A percentile compares a stretch with the other conserved stretches of the same genome.
These are phyloP conservation scores for Entonaema liquescens DNA, from an alignment of 495 filamentous ascomycete species.

Conservation along the genomic window DNA sequence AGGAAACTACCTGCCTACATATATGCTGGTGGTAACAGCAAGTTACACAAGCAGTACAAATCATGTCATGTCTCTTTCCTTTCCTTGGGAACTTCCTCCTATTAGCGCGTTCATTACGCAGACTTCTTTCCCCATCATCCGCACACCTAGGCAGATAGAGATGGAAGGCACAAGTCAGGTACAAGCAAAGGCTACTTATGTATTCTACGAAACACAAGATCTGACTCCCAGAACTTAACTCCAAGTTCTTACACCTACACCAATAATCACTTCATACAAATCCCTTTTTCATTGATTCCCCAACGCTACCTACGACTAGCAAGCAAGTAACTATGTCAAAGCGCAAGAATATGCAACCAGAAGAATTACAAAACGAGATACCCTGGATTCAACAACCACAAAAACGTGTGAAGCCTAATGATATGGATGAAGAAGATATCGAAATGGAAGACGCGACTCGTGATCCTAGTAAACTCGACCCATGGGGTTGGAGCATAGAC, in stretches of 20 bases:
- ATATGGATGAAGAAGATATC: neutral
- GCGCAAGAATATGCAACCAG: neutral
- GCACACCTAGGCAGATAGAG: neutral
- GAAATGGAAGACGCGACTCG: neutral
- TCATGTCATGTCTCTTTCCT: neutral
- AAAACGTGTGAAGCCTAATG: neutral
- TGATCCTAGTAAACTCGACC: neutral
- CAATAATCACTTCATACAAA: neutral
- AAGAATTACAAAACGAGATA: neutral
- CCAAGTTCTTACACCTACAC: neutral
- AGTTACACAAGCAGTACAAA: neutral
- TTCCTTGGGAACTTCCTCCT: neutral
- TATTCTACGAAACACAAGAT: neutral
- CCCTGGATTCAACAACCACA: neutral
- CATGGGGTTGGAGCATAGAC: too few relatives aligned
- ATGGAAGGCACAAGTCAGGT: neutral
- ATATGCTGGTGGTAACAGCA: neutral
- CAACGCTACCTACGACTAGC: neutral
- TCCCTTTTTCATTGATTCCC: neutral
- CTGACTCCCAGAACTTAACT: neutral
- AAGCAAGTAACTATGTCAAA: neutral
- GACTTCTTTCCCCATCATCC: neutral
- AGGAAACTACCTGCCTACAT: too few relatives aligned
- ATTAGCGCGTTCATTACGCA: neutral
- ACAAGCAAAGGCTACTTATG: neutral